Percentiles rank a stretch among this genome's conserved stretches.
Conservation (phyloP, 345 rosid genomes). For the Eucalyptus marginata region DNA sequence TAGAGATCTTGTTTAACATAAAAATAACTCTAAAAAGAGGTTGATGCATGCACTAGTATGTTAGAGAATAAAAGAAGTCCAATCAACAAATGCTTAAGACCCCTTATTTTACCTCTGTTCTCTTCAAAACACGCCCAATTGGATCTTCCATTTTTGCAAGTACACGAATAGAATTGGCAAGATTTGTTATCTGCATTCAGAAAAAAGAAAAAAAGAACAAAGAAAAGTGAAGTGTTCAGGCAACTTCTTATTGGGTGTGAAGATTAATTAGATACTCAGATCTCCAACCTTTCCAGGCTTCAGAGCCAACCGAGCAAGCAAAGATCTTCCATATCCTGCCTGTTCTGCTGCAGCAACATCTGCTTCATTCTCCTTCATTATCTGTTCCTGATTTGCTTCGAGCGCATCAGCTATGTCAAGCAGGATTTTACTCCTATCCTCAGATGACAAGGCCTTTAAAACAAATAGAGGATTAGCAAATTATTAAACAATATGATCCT, state of each 20-base stretch:
- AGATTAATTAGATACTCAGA: background rate
- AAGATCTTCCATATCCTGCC: constrained; percentile 67
- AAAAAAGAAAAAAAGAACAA: background rate
- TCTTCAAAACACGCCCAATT: constrained; percentile 70
- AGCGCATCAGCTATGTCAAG: constrained; percentile 75
- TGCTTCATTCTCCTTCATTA: constrained; percentile 61
- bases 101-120: constrained; percentile 61
- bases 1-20: background rate
- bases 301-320: constrained; percentile 70
- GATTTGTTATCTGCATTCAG: constrained; percentile 54
- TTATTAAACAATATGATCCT: background rate
- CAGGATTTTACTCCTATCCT: constrained; percentile 66
- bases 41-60: background rate
- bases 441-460: constrained; percentile 54
- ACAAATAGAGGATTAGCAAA: background rate
- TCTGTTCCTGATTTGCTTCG: constrained; percentile 61
- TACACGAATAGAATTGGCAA: constrained; percentile 64
- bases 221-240: background rate
- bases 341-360: constrained; percentile 72
- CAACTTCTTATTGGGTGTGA: background rate
- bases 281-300: constrained; percentile 74
- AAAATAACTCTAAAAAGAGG: background rate
- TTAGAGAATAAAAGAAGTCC: background rate
- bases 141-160: constrained; percentile 98
- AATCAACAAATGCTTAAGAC: background rate